Conservation (phyloP, 352 stramenopile genomes). For the Globisporangium cederbergense region DNA sequence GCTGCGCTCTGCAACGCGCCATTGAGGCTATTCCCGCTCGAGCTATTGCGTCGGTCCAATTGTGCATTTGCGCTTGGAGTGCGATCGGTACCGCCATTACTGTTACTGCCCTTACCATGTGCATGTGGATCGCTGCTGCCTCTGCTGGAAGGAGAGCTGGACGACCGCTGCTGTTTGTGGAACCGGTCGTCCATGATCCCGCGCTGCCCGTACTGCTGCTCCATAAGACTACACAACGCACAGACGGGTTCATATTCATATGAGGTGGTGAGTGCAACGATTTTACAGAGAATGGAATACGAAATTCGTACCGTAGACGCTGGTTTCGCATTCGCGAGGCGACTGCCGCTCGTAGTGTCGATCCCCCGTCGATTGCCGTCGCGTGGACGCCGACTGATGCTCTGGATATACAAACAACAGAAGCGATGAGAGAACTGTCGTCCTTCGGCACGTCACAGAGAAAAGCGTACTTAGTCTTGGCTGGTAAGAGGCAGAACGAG, state of each 20-base stretch:
- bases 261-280: neutral
- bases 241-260: neutral
- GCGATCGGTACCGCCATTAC: neutral
- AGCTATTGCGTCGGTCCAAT: constrained; percentile 2
- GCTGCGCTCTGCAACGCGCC: neutral
- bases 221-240: constrained; percentile 53
- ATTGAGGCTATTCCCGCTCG: neutral
- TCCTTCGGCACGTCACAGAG: neutral
- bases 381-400: constrained; percentile 51
- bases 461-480: constrained; percentile 29
- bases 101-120: neutral
- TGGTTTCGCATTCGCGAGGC: constrained; percentile 84
- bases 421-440: too few relatives aligned
- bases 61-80: neutral
- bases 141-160: constrained; percentile 4
- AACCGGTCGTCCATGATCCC: constrained; percentile 31
- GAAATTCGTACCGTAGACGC: constrained; percentile 40
- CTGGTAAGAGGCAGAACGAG: constrained; percentile 80
- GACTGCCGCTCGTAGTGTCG: constrained; percentile 70
- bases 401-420: constrained; percentile 16
- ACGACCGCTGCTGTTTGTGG: constrained; percentile 21
- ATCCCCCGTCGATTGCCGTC: constrained; percentile 69
- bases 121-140: neutral
- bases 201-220: constrained; percentile 65
- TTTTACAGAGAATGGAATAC: neutral